Base-by-base conservation (phyloP, 2,329 filamentous ascomycete genomes). In the Aspergillus pseudoterreus region DNA sequence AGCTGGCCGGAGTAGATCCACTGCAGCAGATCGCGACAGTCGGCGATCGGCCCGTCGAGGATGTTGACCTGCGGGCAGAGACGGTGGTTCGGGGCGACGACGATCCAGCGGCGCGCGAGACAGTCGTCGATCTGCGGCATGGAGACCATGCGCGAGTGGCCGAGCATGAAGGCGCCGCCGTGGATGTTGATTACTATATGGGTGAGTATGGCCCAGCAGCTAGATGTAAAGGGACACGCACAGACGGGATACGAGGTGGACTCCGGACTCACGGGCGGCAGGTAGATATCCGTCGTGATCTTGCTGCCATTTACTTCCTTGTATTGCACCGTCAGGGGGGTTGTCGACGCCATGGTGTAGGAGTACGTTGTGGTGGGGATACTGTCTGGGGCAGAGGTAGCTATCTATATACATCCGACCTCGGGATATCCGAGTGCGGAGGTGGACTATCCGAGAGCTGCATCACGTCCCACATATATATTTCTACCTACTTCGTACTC, bases 51-150 rank as follows among this genome's bases (percentile, higher is more conserved):
- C 0, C 79, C 79, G 1, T 77, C 71, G 3, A 68, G 44, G 3
- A 82, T 57, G 17, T 63, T 73, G 2, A 72, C 65, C 41, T 80
- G 76, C 0, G 78, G 79, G 50, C 78, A 81, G 8, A 66, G 55
- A 4, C 64, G 52, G 47, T 65, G 63, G 44, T 66, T 65, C 2
- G 71, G 71, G 4, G 63, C 68, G 5, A 74, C 50, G 1, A 73
- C 68, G 43, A 75, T 71, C 71, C 70, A 74, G 17, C 63, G 60
- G 15, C 71, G 63, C 14, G 55, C 47, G 0, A 73, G 62, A 41
- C 72, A 74, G 55, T 74, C 71, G 8, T 62, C 48, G 12, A 74
- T 58, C 45, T 75, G 72, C 35, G 71, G 61, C 15, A 62, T 57
- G 38, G 72, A 73, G 51, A 75, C 65, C 66, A 74, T 70, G 15